A percentile compares a stretch with the other conserved stretches of the same genome.
Conservation (phyloP, 1,284 basidiomycete genomes). For the Phenoliferia sp. region DNA sequence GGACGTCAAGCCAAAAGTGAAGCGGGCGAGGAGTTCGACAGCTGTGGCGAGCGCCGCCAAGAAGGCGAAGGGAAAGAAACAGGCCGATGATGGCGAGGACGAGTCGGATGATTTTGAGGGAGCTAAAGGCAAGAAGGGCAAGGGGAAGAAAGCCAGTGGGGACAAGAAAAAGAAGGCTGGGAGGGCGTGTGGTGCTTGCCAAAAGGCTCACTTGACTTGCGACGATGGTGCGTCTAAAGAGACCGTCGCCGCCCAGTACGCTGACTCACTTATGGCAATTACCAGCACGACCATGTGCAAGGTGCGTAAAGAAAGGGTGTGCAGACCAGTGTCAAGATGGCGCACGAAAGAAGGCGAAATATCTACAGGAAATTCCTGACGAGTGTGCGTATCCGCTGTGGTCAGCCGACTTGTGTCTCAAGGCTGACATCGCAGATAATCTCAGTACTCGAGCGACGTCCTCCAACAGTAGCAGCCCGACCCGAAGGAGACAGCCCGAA, state of each 20-base stretch:
- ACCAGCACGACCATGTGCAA: constrained; percentile 84
- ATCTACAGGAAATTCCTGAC: constrained; percentile 86
- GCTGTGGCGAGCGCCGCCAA: neutral
- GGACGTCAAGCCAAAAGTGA: neutral
- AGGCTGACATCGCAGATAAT: constrained; percentile 14
- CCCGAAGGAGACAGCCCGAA: constrained; percentile 7
- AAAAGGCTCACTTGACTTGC: constrained; percentile 90
- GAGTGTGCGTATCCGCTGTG: constrained; percentile 71
- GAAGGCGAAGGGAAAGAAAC: constrained; percentile 15
- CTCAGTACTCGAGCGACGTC: constrained; percentile 10
- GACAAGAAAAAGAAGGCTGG: constrained; percentile 83
- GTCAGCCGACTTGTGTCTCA: constrained; percentile 1
- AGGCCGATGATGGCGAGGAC: neutral
- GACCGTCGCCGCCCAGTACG: too few relatives aligned
- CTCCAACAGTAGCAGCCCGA: constrained; percentile 17
- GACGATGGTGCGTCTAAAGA: constrained; percentile 91
- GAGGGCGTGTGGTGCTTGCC: constrained; percentile 89
- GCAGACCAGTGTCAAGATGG: constrained; percentile 86
- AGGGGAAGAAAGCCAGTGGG: constrained; percentile 23
- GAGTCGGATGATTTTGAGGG: constrained; percentile 2
- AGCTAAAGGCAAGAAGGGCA: constrained; percentile 11
- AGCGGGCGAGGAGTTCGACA: neutral
- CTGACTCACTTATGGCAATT: constrained; percentile 12
- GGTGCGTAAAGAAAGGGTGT: constrained; percentile 90
- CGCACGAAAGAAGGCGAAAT: constrained; percentile 95